phyloP scores from a whole-genome alignment of 106 monocot species.

The Allium cepa region DNA sequence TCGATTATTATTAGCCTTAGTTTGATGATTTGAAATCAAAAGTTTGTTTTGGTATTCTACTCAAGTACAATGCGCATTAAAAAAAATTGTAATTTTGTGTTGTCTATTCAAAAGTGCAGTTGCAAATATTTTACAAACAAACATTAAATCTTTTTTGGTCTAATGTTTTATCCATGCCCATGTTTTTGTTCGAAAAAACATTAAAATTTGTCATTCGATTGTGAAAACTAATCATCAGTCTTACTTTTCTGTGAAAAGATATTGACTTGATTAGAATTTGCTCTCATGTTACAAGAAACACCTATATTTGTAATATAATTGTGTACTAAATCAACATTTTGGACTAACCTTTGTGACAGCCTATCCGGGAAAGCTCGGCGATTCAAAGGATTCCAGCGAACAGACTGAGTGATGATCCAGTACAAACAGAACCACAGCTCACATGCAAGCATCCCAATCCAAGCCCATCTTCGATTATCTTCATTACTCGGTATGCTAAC shows the following conservation, averaged over 20 bases:
- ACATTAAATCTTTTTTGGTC: no score
- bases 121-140: no score
- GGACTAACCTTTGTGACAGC: constrained; percentile 31
- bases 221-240: not conserved
- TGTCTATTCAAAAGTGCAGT: no score
- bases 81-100: no score
- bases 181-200: not conserved
- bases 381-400: constrained; percentile 49
- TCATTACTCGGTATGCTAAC: constrained; percentile 14
- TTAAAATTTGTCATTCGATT: not conserved
- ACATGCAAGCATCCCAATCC: constrained; percentile 35
- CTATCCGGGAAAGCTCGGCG: constrained; percentile 41
- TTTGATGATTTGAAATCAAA: no score
- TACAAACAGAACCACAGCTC: constrained; percentile 65
- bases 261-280: constrained; percentile 3
- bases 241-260: not conserved
- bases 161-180: not conserved
- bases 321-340: no score
- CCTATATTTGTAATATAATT: no score
- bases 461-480: constrained; percentile 12
- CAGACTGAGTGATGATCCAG: constrained; percentile 54
- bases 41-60: no score
- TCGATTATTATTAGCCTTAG: no score
- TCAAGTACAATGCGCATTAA: no score
- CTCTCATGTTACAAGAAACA: no score